Evolutionary conservation across 2,329 filamentous ascomycete species (phyloP).

Genomic region (Pezicula rhizophila): DNA sequence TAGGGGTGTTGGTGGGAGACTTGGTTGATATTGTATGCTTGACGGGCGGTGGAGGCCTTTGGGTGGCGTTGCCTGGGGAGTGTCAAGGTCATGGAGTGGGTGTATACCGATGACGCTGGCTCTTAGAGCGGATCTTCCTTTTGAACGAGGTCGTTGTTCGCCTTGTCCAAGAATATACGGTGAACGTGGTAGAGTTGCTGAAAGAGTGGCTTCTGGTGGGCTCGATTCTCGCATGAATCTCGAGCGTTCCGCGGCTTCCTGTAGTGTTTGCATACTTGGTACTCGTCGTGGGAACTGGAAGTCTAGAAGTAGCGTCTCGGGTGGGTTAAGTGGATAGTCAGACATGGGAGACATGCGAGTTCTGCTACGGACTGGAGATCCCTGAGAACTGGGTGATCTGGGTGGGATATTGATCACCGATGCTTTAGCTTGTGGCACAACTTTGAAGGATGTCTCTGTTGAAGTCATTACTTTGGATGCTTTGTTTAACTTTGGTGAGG

Average conservation of each 20-base stretch:
- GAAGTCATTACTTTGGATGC: conserved; percentile 7
- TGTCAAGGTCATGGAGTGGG: conserved; percentile 9
- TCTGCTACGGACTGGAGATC: not conserved
- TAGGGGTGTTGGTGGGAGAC: not conserved
- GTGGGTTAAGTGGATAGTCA: conserved; percentile 3
- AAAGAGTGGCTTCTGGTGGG: conserved; percentile 2
- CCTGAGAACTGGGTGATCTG: conserved; percentile 4
- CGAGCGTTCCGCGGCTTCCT: not conserved
- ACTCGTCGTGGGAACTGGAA: conserved; percentile 15
- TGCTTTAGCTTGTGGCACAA: conserved; percentile 6
- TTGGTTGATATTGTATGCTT: conserved; percentile 15
- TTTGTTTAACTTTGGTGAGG: conserved; percentile 6
- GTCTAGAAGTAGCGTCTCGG: conserved; percentile 8
- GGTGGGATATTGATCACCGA: conserved; percentile 7
- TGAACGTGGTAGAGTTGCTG: conserved; percentile 2
- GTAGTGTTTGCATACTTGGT: conserved; percentile 13
- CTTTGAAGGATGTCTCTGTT: conserved; percentile 6
- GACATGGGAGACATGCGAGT: not conserved
- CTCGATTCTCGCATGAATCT: not conserved
- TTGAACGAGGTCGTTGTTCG: not conserved
- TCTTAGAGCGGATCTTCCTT: too few species aligned
- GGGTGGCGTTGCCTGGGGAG: not conserved
- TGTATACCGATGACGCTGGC: not conserved
- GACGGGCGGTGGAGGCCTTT: too few species aligned
- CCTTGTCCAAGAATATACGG: not conserved